Percentiles rank a stretch among this genome's conserved stretches.
Conservation (phyloP, 768 basidiomycete species). For the Daedaleopsis nitida region DNA sequence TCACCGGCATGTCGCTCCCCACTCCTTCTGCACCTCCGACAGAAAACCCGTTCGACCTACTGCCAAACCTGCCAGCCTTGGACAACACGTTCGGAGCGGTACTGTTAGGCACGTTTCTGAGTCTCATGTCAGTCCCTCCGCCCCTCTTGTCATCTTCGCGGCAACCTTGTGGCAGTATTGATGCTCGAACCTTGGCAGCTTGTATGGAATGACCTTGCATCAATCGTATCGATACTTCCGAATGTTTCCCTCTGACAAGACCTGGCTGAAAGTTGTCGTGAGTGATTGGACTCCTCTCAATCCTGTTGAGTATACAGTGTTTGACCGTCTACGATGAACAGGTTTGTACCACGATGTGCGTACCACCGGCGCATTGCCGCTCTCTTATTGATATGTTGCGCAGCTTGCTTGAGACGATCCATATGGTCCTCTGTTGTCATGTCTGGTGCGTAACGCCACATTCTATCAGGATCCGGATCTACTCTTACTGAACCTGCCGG, state of each 20-base stretch:
- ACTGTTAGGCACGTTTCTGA: background rate
- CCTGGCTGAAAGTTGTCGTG: background rate
- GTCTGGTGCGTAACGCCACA: background rate
- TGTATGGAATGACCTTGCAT: constrained; percentile 1
- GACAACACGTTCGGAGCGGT: background rate
- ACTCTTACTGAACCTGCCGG: background rate
- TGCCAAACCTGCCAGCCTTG: background rate
- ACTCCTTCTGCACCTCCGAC: background rate
- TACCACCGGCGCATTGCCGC: background rate
- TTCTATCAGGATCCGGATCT: background rate
- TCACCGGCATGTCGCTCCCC: no score
- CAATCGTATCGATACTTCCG: constrained; percentile 4
- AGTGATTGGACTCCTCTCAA: background rate
- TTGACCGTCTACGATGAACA: background rate
- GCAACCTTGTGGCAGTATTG: background rate
- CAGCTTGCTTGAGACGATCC: background rate
- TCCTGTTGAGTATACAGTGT: background rate
- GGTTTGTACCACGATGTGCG: background rate
- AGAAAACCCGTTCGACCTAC: background rate
- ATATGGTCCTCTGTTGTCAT: background rate
- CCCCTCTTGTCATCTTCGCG: background rate
- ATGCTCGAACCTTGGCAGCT: background rate
- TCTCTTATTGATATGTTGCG: background rate
- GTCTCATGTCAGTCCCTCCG: background rate
- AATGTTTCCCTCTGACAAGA: background rate